Base-by-base conservation (phyloP, 2,329 filamentous ascomycete species). In the Colletotrichum agaves region DNA sequence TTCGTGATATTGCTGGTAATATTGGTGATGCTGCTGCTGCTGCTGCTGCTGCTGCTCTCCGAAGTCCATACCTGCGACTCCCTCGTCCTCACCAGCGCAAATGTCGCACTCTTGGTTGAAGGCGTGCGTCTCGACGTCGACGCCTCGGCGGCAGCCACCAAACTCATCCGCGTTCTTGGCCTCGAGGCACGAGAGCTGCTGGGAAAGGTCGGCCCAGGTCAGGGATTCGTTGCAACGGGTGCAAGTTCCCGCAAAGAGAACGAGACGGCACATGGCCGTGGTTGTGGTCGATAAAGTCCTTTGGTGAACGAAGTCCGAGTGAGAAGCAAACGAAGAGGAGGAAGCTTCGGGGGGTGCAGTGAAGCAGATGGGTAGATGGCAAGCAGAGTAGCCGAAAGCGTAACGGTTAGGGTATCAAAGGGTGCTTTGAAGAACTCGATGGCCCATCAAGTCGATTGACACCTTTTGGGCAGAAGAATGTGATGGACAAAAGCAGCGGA, bases 81-180 rank as follows among this genome's bases (percentile, higher is more conserved):
- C 81, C 66, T 82, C 80, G 52, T 80, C 78, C 65, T 80, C 79
- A 46, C 80, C 79, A 50, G 76, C 71, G 63, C 83, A 85, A 13
- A 74, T 69, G 52, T 82, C 77, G 73, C 83, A 85, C 71, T 85
- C 83, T 67, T 84, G 82, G 70, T 84, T 82, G 66, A 83, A 84
- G 3, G 69, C 69, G 73, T 84, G 83, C 63, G 83, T 75, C 69
- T 84, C 82, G 41, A 77, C 71, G 43, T 76, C 72, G 33, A 82
- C 75, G 35, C 83, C 83, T 23, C 73, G 72, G 43, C 73, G 71
- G 73, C 83, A 85, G 52, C 79, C 74, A 44, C 83, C 83, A 61
- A 85, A 84, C 11, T 71, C 71, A 53, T 80, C 82, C 21, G 77
- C 78, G 74, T 85, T 85, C 71, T 85, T 85, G 41, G 83, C 82